Conservation (phyloP, 2,329 filamentous ascomycete species). For the Pseudogymnoascus sp. region DNA sequence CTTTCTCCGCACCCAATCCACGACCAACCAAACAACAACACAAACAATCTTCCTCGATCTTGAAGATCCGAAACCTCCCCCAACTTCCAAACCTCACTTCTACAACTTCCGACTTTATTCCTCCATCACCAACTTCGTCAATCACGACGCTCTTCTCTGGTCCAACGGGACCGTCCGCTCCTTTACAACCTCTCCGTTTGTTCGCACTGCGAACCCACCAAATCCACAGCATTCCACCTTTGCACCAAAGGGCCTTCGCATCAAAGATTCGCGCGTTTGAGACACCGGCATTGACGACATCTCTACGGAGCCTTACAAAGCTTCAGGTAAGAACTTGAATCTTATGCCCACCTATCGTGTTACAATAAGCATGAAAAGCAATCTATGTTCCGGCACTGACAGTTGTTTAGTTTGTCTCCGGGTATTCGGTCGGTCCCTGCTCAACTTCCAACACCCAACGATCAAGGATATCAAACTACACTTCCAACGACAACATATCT, state of each 20-base stretch:
- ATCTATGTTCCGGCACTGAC: slow-evolving; percentile 10
- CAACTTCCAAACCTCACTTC: background rate
- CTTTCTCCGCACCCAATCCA: slow-evolving; percentile 9
- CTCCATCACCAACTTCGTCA: background rate
- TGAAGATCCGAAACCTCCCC: background rate
- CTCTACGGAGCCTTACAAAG: background rate
- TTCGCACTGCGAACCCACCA: background rate
- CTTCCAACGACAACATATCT: background rate
- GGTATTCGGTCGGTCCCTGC: slow-evolving; percentile 5
- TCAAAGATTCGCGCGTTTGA: slow-evolving; percentile 9
- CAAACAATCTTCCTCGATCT: slow-evolving; percentile 8
- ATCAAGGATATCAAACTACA: background rate
- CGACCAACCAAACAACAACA: slow-evolving; percentile 9
- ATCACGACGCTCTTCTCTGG: slow-evolving; percentile 2
- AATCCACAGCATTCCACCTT: background rate
- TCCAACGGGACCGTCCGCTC: slow-evolving; percentile 11
- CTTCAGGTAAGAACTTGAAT: slow-evolving; percentile 1
- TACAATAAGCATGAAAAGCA: background rate
- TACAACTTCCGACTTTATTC: background rate
- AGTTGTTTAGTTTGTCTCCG: slow-evolving; percentile 6
- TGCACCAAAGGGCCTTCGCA: background rate
- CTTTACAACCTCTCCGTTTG: slow-evolving; percentile 9
- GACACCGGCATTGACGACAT: slow-evolving; percentile 7
- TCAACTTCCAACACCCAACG: slow-evolving; percentile 6
- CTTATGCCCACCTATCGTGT: background rate